These are phyloP conservation scores for Penicillium cosmopolitanum DNA, from an alignment of 495 filamentous ascomycete species.

Conservation along the genomic window DNA sequence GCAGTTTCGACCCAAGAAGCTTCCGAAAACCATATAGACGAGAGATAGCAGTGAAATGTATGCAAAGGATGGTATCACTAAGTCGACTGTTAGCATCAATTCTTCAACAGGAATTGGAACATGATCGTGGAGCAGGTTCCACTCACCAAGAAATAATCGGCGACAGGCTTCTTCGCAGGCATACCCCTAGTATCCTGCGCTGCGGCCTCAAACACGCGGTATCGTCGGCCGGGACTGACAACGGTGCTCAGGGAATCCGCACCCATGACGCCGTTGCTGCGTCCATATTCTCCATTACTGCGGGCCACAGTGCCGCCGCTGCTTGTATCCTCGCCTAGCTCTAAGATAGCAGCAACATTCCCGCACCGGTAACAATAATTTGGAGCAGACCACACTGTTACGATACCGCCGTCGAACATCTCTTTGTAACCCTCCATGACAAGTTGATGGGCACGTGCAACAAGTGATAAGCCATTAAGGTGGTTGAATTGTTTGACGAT, in stretches of 20 bases:
- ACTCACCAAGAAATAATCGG: slow-evolving; percentile 88
- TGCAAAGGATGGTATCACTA: slow-evolving; percentile 33
- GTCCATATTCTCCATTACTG: slow-evolving; percentile 77
- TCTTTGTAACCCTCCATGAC: slow-evolving; percentile 99
- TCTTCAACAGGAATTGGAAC: neutral
- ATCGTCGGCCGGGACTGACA: slow-evolving; percentile 82
- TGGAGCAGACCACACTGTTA: slow-evolving; percentile 96
- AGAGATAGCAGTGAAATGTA: slow-evolving; percentile 19
- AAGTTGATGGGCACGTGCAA: slow-evolving; percentile 93
- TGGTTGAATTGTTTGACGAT: slow-evolving; percentile 97
- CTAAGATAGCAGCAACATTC: slow-evolving; percentile 93
- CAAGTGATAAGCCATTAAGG: slow-evolving; percentile 84
- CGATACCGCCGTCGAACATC: slow-evolving; percentile 94
- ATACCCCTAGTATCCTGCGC: slow-evolving; percentile 96
- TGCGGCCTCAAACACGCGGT: slow-evolving; percentile 95
- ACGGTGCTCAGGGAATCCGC: slow-evolving; percentile 41
- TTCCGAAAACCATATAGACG: slow-evolving; percentile 17
- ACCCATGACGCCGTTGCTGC: slow-evolving; percentile 52
- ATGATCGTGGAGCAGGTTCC: neutral
- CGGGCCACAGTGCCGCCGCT: slow-evolving; percentile 74
- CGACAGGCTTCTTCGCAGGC: slow-evolving; percentile 98
- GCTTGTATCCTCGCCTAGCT: slow-evolving; percentile 83
- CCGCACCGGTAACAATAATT: slow-evolving; percentile 99
- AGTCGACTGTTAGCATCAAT: slow-evolving; percentile 11
- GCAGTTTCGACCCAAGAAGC: slow-evolving; percentile 21